Evolutionary conservation across 768 basidiomycete species (phyloP).

Genomic region (Arthromyces matolae): DNA sequence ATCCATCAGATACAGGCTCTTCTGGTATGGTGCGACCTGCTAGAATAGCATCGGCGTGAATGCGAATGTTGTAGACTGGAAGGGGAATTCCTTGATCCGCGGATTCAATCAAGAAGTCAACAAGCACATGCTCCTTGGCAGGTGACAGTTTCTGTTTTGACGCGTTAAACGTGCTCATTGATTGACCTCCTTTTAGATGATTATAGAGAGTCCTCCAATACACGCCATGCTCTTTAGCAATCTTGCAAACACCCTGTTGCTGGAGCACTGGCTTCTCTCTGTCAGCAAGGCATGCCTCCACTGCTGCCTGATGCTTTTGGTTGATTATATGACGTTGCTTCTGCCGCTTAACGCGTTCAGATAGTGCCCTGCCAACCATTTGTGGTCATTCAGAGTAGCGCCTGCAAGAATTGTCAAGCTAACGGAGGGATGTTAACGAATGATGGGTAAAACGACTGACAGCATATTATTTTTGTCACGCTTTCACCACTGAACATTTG

Average conservation of each 20-base stretch:
- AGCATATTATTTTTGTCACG: too few species aligned
- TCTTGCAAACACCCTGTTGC: neutral
- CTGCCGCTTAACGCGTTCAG: neutral
- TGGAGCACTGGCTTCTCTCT: neutral
- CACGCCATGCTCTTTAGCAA: neutral
- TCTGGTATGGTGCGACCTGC: neutral
- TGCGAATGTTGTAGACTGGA: constrained; percentile 7
- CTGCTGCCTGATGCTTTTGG: neutral
- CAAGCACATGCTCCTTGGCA: constrained; percentile 16
- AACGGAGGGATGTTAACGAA: too few species aligned
- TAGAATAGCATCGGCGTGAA: neutral
- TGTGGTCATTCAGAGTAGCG: constrained; percentile 1
- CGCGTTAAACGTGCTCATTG: constrained; percentile 1
- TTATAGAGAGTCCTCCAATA: neutral
- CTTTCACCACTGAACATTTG: too few species aligned
- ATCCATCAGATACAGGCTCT: neutral
- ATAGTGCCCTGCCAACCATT: neutral
- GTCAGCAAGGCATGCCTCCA: neutral
- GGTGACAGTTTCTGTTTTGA: constrained; percentile 6
- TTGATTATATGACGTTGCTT: neutral
- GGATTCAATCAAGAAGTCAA: constrained; percentile 18
- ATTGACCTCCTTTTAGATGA: neutral
- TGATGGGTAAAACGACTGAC: too few species aligned
- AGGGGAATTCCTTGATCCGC: constrained; percentile 16
- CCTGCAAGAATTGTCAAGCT: too few species aligned